Evolutionary conservation across 208 protist species (phyloP), one percentile per base, ranked within the genome.

Genomic region (Leptomonas pyrrhocoris): DNA sequence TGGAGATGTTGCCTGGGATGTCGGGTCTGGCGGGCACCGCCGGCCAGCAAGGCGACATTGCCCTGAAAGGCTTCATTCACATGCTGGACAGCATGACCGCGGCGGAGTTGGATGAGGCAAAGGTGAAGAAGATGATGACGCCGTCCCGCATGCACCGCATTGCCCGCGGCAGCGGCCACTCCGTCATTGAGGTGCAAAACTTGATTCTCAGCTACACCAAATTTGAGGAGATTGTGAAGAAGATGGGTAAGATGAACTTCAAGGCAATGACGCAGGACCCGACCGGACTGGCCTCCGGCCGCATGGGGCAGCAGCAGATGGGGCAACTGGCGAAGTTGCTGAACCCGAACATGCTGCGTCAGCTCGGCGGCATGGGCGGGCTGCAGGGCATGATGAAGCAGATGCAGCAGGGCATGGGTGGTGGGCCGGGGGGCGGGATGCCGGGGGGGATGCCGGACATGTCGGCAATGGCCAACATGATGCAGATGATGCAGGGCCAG

Each of bases 11-110:
- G 61, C 84, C 97, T 8, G 86, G 96, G 58, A 96, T 98, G 94
- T 83, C 85, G 21, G 82, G 81, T 28, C 53, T 96, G 30, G 82
- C 80, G 21, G 75, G 74, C 13, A 40, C 68, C 60, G 68, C 89
- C 4, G 90, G 93, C 34, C 79, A 95, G 63, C 73, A 89, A 21
- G 79, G 84, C 40, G 75, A 92, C 53, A 55, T 89, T 27, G 77
- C 92, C 58, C 68, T 99, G 43, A 97, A 96, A 60, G 71, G 75
- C 2, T 98, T 95, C 78, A 96, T 99, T 62, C 95, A 94, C 70
- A 98, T 99, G 50, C 89, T 99, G 84, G 97, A 99, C 77, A 97
- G 88, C 74, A 98, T 99, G 94, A 98, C 92, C 6, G 83, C 94
- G 27, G 89, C 94, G 25, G 97, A 97, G 76, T 65, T 97, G 23